phyloP scores from a whole-genome alignment of 23 red algal genomes.

The Gracilaria gracilis region DNA sequence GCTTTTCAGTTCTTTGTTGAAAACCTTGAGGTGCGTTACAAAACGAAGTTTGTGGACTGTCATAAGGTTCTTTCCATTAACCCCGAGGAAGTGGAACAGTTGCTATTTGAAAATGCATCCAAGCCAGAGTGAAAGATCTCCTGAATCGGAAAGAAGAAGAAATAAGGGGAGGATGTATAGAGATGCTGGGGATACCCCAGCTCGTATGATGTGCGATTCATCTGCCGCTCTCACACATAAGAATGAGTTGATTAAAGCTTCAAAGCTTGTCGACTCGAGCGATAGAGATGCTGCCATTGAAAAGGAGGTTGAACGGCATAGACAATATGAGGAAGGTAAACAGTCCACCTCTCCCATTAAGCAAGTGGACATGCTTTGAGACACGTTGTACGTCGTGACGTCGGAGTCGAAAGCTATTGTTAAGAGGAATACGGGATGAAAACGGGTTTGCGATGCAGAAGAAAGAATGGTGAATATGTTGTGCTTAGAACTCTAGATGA shows the following conservation, averaged over 20 bases:
- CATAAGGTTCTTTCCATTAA: neutral
- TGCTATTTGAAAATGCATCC: constrained; percentile 11
- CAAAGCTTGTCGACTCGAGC: neutral
- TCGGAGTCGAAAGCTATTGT: too few species aligned
- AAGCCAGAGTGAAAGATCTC: constrained; percentile 1
- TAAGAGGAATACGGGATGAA: too few species aligned
- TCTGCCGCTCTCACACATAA: neutral
- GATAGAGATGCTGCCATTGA: neutral
- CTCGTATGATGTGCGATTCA: neutral
- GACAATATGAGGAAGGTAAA: neutral
- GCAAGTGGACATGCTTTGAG: too few species aligned
- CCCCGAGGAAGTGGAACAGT: neutral
- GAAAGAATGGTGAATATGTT: too few species aligned
- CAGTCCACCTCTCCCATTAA: constrained; percentile 14
- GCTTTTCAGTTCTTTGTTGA: constrained; percentile 22
- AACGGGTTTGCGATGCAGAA: too few species aligned
- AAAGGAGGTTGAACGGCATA: neutral
- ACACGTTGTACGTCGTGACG: too few species aligned
- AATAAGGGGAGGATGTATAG: constrained; percentile 12
- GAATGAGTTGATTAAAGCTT: neutral
- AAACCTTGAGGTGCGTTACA: constrained; percentile 30
- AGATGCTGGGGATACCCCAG: constrained; percentile 1
- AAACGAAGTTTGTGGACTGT: constrained; percentile 12
- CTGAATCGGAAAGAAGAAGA: constrained; percentile 22
- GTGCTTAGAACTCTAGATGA: too few species aligned